Evolutionary conservation across 106 monocot species (phyloP), one percentile per base, ranked within the genome.

Genomic region (Dioscorea alata): DNA sequence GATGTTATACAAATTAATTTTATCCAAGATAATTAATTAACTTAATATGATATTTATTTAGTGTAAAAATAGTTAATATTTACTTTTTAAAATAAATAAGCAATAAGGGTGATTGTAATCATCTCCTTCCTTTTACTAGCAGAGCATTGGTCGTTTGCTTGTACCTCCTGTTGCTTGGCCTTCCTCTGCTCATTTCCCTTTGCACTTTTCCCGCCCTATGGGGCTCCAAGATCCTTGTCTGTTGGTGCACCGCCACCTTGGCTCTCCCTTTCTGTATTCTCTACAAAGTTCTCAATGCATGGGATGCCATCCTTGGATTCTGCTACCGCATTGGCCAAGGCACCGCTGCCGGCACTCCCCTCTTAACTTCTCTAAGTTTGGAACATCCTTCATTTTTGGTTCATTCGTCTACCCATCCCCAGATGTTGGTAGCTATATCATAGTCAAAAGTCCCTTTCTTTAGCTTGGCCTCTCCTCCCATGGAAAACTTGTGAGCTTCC

Each of bases 351-450:
- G 69, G 23, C 20, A 60, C 77, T 1, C 75, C 14, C 67, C 85
- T 1, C 79, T 93, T 31, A 68, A 88, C 42, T 76, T 88, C 71
- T 85, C 88, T 69, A 88, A 93, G 49, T 93, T 88, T 88, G 85
- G 85, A 0, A 31, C 79, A 1, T 81, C 73, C 23, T 93, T 31
- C 74, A 81, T 93, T 61, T 74, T 64, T 12, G 88, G 74, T 4
- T 93, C 76, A 42, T 61, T 78, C 49, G 64, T 93, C 16, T 80
- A 70, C 53, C 84, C 88, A n/a, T 77, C 85, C 14, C 3, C 50
- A 4, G 77, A 71, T 3, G 12, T 72, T 33, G 60, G 65, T 20
- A 70, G 76, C 60, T 85, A 83, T 48, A 78, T 50, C 23, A 81
- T 88, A 63, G 31, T 69, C 49, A 88, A 85, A 61, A 60, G 33